Base-by-base conservation (phyloP, 306 rosid species). In the Casuarina equisetifolia region DNA sequence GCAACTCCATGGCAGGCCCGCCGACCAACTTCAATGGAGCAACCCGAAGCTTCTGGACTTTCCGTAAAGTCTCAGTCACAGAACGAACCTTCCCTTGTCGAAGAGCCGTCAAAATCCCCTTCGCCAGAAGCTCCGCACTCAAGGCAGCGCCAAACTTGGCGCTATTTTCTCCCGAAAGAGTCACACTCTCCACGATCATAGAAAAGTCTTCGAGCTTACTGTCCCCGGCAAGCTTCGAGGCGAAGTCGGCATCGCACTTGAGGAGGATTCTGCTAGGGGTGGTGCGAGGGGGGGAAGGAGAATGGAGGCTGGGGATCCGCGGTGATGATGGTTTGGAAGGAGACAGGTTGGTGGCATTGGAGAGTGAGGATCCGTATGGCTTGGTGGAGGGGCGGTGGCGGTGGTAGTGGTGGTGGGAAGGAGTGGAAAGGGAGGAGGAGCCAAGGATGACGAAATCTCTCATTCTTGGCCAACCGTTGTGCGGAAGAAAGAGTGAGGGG, bases 381-480 rank as follows among this genome's bases (percentile, higher is more conserved):
- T 82, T 89, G 84, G 69, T 72, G 66, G 1, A 38, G 79, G 52
- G 71, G 36, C 50, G 53, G 76, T 16, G 7, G 35, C 78, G 76
- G 84, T 52, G 81, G 16, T 16, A 42, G 67, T n/a, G 51, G 67
- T 70, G 72, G 71, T 73, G 87, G 19, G 80, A 66, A 42, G 78
- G 70, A 58, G 84, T 84, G 78, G 83, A 79, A 43, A 88, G 81
- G 89, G 91, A 81, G 3, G 86, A 76, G 79, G 81, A 87, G 72
- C 90, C 89, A 67, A 89, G 86, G 87, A 92, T 84, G 70, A 89
- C 77, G 38, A 89, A 77, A 81, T 81, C 88, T 80, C 90, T 89
- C 97, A 92, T 90, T 75, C 72, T 86, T 38, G 82, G 82, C 85
- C 80, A 81, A 85, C 85, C 82, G 91, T 81, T 82, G 49, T n/a